Evolutionary conservation across 345 rosid species (phyloP).

Genomic region (Trapa bicornis): DNA sequence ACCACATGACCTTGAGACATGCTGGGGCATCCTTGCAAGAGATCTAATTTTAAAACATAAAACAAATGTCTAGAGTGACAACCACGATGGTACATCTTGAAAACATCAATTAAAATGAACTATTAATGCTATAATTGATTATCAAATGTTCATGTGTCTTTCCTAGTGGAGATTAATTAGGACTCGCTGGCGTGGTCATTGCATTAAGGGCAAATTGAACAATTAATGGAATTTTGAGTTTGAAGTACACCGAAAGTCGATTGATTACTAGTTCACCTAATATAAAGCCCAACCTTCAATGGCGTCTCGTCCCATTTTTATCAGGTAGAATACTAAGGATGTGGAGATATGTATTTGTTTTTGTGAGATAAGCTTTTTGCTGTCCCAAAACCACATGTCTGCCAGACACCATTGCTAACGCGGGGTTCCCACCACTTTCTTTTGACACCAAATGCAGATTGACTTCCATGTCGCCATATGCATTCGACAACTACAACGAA

Average conservation of each 20-base stretch:
- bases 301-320: too few species aligned
- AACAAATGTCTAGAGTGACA: too few species aligned
- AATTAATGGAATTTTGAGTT: too few species aligned
- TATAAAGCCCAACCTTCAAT: neutral
- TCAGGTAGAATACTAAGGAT: neutral
- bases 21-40: neutral
- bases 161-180: too few species aligned
- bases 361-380: neutral
- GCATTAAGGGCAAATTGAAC: too few species aligned
- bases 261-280: neutral
- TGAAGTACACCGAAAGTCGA: too few species aligned
- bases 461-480: constrained; percentile 26
- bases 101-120: neutral
- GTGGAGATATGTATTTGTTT: neutral
- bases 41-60: neutral
- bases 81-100: neutral
- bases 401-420: neutral
- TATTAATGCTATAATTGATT: neutral
- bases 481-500: constrained; percentile 1
- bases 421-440: neutral
- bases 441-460: constrained; percentile 25
- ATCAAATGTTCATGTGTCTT: too few species aligned
- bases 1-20: neutral
- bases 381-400: neutral
- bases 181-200: too few species aligned